Percentiles rank a stretch among this genome's conserved stretches.
These are phyloP conservation scores for Mycena citricolor DNA, from an alignment of 1,284 basidiomycete species.

Conservation along the genomic window DNA sequence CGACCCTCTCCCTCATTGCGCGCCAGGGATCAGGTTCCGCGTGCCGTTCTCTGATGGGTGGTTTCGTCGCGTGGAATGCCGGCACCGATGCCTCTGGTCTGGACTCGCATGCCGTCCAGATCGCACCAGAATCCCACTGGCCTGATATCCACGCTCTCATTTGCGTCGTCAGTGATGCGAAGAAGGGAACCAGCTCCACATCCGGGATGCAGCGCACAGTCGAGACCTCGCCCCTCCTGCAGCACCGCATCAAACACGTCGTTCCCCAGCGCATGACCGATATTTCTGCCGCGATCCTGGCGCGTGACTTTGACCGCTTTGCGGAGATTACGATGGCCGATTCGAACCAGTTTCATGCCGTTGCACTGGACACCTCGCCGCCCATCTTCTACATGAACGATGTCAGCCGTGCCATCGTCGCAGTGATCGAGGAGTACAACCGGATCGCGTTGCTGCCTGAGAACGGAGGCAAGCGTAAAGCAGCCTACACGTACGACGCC, in stretches of 20 bases:
- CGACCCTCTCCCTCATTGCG: slow-evolving; percentile 86
- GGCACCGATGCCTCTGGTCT: slow-evolving; percentile 69
- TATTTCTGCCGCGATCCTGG: slow-evolving; percentile 81
- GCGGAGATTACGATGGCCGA: slow-evolving; percentile 94
- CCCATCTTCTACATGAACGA: slow-evolving; percentile 99
- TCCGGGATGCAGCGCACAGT: slow-evolving; percentile 98
- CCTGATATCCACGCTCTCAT: slow-evolving; percentile 96
- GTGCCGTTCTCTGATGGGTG: slow-evolving; percentile 95
- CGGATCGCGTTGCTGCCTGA: slow-evolving; percentile 60
- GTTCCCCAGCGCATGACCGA: slow-evolving; percentile 87
- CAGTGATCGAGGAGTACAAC: slow-evolving; percentile 91
- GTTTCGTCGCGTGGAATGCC: slow-evolving; percentile 96
- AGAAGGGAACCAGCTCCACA: slow-evolving; percentile 96
- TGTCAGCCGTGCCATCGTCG: slow-evolving; percentile 83
- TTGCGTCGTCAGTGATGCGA: slow-evolving; percentile 94
- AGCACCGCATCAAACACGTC: slow-evolving; percentile 85
- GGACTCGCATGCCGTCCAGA: slow-evolving; percentile 87
- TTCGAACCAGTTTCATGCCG: slow-evolving; percentile 98
- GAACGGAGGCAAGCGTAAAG: slow-evolving; percentile 66
- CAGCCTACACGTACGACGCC: slow-evolving; percentile 98
- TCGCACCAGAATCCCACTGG: slow-evolving; percentile 90
- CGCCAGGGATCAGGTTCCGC: slow-evolving; percentile 98
- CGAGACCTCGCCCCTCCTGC: slow-evolving; percentile 85
- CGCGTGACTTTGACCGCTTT: slow-evolving; percentile 85
- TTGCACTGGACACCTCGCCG: slow-evolving; percentile 93